Base-by-base conservation (phyloP, 2,329 filamentous ascomycete species). In the Stachybotrys chartarum region DNA sequence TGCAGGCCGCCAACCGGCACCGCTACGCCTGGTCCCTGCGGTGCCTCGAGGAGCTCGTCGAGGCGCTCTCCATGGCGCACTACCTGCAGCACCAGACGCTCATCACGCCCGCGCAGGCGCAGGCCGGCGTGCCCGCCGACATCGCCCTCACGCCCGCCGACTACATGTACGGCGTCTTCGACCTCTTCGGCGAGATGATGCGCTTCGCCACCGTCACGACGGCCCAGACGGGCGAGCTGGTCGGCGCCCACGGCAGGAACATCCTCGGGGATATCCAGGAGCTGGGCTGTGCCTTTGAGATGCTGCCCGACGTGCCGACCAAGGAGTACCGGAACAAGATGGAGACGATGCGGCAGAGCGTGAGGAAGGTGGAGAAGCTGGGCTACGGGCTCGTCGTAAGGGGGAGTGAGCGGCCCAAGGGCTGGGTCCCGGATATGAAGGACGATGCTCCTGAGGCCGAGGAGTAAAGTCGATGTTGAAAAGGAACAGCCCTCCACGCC, bases 121-220 rank as follows among this genome's bases (percentile, higher is more conserved):
- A 76, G 32, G 72, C 65, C 0, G 71, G 75, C 3, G 69, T 85
- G 7, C 77, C 75, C 0, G 58, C 73, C 0, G 78, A 77, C 1
- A 79, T 97, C 3, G 64, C 77, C 1, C 76, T 97, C 18, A 90
- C 88, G 1, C 79, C 85, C 30, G 84, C 93, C 55, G 94, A 99
- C 71, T 97, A 96, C 68, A 74, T 96, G 56, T 86, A 94, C 59
- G 94, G 93, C 8, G 74, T 99, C 3, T 97, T 96, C 66, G 94
- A 99, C 70, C 82, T 97, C 62, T 92, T 92, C 1, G 94, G 94
- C 45, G 94, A 99, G 75, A 79, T 97, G 77, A 99, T 99, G 94
- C 83, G 92, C 32, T 97, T 97, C 72, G 91, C 91, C 0, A 94
- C 96, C 52, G 92, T 92, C 6, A 85, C 86, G 30, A 88, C 96